Evolutionary conservation across 164 flowering plant species (phyloP).

Genomic region (Echeveria elegans): DNA sequence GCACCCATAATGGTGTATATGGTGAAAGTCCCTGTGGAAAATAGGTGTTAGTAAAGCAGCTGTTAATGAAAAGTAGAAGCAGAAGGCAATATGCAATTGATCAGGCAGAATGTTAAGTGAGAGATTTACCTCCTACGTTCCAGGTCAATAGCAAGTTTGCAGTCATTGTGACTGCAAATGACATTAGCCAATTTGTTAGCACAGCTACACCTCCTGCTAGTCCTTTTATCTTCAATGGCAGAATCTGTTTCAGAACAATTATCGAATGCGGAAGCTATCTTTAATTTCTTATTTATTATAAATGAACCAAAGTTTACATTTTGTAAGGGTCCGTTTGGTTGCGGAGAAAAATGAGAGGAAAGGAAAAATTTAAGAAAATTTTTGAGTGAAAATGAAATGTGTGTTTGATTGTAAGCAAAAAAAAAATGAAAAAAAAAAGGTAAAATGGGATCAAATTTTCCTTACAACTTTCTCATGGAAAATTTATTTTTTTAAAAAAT

Average conservation of each 20-base stretch:
- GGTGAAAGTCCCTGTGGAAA: conserved; percentile 3
- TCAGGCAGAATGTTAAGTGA: background rate
- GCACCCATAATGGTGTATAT: background rate
- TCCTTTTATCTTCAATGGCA: conserved; percentile 49
- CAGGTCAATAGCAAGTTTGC: conserved; percentile 47
- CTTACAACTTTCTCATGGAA: too few relatives aligned
- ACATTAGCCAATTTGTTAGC: conserved; percentile 5
- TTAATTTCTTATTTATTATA: too few relatives aligned
- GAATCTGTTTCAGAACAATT: conserved; percentile 21
- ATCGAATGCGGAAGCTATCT: too few relatives aligned
- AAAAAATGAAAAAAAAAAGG: too few relatives aligned
- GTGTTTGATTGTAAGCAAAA: too few relatives aligned
- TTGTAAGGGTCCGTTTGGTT: too few relatives aligned
- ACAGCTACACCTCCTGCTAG: conserved; percentile 31
- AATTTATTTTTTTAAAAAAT: too few relatives aligned
- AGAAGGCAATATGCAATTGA: background rate
- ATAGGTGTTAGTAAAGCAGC: background rate
- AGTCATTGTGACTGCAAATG: conserved; percentile 51
- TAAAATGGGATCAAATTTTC: too few relatives aligned
- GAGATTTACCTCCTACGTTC: conserved; percentile 41
- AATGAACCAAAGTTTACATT: too few relatives aligned
- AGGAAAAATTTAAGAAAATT: too few relatives aligned
- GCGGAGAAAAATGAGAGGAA: too few relatives aligned
- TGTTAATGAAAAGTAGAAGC: background rate
- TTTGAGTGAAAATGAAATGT: too few relatives aligned